Conservation (phyloP, 2,329 filamentous ascomycete species). For the Blumeriella jaapii region DNA sequence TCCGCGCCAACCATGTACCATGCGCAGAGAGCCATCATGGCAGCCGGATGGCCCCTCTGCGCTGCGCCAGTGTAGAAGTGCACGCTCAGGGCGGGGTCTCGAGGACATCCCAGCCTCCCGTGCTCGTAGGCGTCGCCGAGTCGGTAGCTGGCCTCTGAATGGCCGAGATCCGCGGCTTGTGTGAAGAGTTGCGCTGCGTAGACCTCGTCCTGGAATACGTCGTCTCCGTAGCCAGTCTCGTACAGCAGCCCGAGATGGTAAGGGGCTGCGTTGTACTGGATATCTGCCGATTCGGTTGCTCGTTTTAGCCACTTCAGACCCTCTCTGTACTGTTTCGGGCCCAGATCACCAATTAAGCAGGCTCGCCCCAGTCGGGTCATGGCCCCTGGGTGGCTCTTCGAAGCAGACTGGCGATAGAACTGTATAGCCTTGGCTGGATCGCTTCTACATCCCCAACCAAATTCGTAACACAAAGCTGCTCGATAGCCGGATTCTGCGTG, state of each 20-base stretch:
- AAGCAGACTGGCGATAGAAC: constrained; percentile 80
- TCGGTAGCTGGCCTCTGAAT: constrained; percentile 73
- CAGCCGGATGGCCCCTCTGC: constrained; percentile 67
- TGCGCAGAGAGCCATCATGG: constrained; percentile 97
- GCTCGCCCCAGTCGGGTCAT: constrained; percentile 88
- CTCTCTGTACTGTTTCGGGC: constrained; percentile 74
- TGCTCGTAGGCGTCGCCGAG: constrained; percentile 98
- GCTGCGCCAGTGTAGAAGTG: constrained; percentile 96
- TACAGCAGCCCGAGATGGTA: constrained; percentile 85
- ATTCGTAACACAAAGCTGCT: constrained; percentile 90
- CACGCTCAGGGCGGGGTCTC: constrained; percentile 84
- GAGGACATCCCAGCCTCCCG: constrained; percentile 74
- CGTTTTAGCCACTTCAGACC: constrained; percentile 95
- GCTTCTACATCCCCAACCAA: constrained; percentile 89
- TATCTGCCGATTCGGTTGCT: constrained; percentile 77
- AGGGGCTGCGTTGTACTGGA: constrained; percentile 84
- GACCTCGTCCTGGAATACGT: constrained; percentile 79
- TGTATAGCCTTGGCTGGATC: constrained; percentile 88
- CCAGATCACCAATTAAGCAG: constrained; percentile 81
- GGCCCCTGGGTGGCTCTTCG: constrained; percentile 89
- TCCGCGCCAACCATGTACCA: constrained; percentile 97
- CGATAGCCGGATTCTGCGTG: constrained; percentile 94
- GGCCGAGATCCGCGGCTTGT: constrained; percentile 82
- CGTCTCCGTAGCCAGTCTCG: constrained; percentile 85
- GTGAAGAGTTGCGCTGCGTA: constrained; percentile 94